Percentiles rank a stretch among this genome's conserved stretches.
phyloP scores from a whole-genome alignment of 129 eudicot genomes.

The Kitagawia praeruptora region DNA sequence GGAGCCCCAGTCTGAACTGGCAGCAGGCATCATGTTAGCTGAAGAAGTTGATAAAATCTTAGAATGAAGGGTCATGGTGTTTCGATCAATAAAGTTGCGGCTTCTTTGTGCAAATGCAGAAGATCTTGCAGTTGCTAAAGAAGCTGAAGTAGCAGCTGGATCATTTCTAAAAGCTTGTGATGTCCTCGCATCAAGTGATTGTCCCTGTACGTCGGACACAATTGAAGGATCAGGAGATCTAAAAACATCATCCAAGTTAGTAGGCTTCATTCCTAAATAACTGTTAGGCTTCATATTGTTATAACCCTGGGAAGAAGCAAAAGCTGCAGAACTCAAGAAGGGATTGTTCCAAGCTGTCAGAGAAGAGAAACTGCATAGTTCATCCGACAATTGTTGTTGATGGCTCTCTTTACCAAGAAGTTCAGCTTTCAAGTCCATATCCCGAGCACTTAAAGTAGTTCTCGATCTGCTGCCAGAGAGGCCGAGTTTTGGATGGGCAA shows the following conservation, averaged over 20 bases:
- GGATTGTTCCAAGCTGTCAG: constrained; percentile 32
- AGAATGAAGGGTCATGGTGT: constrained; percentile 3
- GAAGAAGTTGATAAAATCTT: constrained; percentile 26
- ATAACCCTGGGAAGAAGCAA: constrained; percentile 19
- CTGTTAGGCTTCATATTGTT: constrained; percentile 18
- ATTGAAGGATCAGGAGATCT: constrained; percentile 28
- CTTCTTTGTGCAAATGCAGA: constrained; percentile 68
- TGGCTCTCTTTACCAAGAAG: constrained; percentile 28
- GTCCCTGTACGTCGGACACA: constrained; percentile 32
- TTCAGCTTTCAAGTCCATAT: constrained; percentile 41
- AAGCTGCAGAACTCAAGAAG: constrained; percentile 13
- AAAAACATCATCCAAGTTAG: constrained; percentile 33
- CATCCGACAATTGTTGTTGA: constrained; percentile 40
- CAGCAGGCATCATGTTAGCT: constrained; percentile 15
- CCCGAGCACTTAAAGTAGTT: constrained; percentile 38
- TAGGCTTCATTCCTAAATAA: constrained; percentile 28
- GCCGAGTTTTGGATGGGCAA: constrained; percentile 40
- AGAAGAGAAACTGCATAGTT: constrained; percentile 27
- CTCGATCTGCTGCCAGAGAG: constrained; percentile 46
- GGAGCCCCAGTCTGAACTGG: constrained; percentile 60
- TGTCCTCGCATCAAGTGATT: constrained; percentile 35
- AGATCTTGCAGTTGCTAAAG: constrained; percentile 30
- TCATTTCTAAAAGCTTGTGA: constrained; percentile 38
- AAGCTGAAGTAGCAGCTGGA: constrained; percentile 16
- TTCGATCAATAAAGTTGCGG: constrained; percentile 63